Evolutionary conservation across 73 alveolate species (phyloP).

Genomic region (Symbiodinium natans): DNA sequence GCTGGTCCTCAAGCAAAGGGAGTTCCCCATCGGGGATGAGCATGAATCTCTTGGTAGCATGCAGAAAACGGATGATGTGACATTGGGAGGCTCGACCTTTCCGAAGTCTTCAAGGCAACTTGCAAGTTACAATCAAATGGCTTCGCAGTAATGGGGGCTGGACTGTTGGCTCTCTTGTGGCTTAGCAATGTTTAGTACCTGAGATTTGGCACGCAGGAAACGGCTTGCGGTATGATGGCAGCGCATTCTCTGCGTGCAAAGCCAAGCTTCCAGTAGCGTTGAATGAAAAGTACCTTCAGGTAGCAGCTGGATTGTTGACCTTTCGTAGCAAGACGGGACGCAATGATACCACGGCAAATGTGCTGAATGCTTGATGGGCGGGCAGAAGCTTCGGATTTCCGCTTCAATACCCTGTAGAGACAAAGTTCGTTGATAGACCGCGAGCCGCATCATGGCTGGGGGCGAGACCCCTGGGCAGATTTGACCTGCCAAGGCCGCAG

Average conservation of each 20-base stretch:
- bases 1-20: too few species aligned
- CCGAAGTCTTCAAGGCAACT: background rate
- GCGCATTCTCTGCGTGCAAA: background rate
- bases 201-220: background rate
- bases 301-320: too few species aligned
- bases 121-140: background rate
- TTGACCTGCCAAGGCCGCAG: conserved; percentile 19
- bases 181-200: background rate
- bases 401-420: too few species aligned
- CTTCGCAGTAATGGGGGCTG: background rate
- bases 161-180: background rate
- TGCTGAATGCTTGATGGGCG: too few species aligned
- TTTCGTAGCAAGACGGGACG: too few species aligned
- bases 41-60: background rate
- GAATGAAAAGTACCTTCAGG: too few species aligned
- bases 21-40: too few species aligned
- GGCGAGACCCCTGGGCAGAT: too few species aligned
- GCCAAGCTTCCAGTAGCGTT: background rate
- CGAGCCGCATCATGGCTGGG: too few species aligned
- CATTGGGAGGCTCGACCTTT: background rate
- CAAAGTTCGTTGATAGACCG: too few species aligned
- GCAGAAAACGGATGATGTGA: background rate
- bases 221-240: conserved; percentile 8
- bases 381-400: too few species aligned
- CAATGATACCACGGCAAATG: too few species aligned